Evolutionary conservation across 2,329 filamentous ascomycete species (phyloP), one percentile per base, ranked within the genome.

Genomic region (Beauveria scarabaeidicola): DNA sequence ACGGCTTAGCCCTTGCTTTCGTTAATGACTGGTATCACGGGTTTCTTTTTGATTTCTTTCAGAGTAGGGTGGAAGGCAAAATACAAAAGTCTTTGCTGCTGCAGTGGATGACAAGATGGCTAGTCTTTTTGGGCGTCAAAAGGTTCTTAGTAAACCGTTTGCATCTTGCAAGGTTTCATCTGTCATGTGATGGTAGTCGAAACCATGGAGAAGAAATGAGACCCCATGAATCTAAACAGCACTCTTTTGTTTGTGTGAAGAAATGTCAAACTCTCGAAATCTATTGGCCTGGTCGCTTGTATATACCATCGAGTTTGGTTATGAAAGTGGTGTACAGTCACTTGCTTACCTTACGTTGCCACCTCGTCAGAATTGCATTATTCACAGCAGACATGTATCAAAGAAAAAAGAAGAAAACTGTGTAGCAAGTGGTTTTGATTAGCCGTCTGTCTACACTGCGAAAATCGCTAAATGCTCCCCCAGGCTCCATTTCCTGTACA

Each of bases 81-180:
- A 59, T 57, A 57, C 15, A 48, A 52, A 52, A 43, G 46, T 58
- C n/a, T 52, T 44, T 44, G 43, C 38, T 43, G 25, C 27, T 36
- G 25, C 27, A 44, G 44, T 25, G 56, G 48, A 59, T 52, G 40
- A 58, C 23, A 27, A 23, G 23, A 47, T 38, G 48, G 70, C 51
- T 69, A 68, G 69, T 73, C 71, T 71, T 66, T 32, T 69, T 66
- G 70, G 72, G 72, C 72, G 72, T 74, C 70, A 69, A 73, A 53
- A 53, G 25, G 38, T 58, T 73, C 72, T 70, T 43, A 53, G 19
- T 43, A 11, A 55, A 73, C 72, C 69, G 72, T 74, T 74, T 74
- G 68, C 72, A 74, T 74, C 71, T 72, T 44, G 68, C 67, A 71
- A 68, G 68, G 71, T 69, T 74, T 72, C 69, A 69, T 69, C 69